phyloP scores from a whole-genome alignment of 192 early-diverging fungal species.

The Pilaira anomala region DNA sequence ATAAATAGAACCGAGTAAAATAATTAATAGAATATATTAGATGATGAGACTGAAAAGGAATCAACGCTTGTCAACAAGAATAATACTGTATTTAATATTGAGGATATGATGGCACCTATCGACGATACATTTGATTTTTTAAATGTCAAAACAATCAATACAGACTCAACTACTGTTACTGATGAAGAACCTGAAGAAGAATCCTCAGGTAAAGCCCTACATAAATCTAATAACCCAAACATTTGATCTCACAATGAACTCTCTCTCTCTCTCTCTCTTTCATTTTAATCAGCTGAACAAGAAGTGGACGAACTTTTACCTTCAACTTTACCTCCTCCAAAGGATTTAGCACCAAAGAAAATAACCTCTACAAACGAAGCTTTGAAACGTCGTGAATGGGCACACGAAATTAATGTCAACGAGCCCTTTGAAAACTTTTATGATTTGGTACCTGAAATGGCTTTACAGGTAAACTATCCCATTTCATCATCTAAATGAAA shows the following conservation, averaged over 20 bases:
- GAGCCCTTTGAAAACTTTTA: conserved; percentile 87
- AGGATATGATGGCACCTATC: conserved; percentile 31
- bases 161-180: background rate
- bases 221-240: background rate
- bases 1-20: too few relatives aligned
- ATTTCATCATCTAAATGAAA: too few relatives aligned
- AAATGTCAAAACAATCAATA: conserved; percentile 5
- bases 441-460: conserved; percentile 86
- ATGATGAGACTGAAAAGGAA: background rate
- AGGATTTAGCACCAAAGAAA: conserved; percentile 13
- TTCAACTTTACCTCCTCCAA: conserved; percentile 13
- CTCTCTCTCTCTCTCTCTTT: too few relatives aligned
- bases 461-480: conserved; percentile 66
- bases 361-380: conserved; percentile 7
- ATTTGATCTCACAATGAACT: background rate
- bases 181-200: background rate
- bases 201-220: background rate
- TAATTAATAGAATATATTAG: background rate
- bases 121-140: conserved; percentile 26
- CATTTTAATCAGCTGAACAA: background rate
- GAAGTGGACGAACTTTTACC: conserved; percentile 36
- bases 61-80: background rate
- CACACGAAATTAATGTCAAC: conserved; percentile 87
- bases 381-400: conserved; percentile 71
- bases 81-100: conserved; percentile 23